Evolutionary conservation across 108 stramenopile genomes (phyloP), one percentile per base, ranked within the genome.

Genomic region (Nitzschia inconspicua): DNA sequence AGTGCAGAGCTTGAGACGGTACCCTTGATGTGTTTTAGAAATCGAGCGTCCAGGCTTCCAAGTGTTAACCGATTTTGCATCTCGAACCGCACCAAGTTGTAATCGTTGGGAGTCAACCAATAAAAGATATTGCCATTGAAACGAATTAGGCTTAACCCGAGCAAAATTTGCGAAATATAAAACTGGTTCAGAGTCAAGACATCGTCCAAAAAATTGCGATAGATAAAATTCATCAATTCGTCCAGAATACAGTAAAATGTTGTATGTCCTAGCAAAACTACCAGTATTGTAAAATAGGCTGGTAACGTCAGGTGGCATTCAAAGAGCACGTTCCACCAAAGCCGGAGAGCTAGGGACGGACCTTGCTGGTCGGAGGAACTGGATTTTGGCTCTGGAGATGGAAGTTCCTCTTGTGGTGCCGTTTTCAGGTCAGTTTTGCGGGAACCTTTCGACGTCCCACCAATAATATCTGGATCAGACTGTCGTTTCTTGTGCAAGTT

Each of bases 51-150:
- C 11, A 54, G 37, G 2, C 4, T 54, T 18, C 35, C 35, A 20
- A 34, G 53, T 36, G 0, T 54, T n/a, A 54, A 23, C 13, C 53
- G 53, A 54, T 54, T 54, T 3, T 35, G 18, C 53, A 54, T 19
- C 37, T 54, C 53, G 35, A 54, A 36, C 11, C 28, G 19, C 4
- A 54, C 9, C 53, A 34, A 36, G 37, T 5, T 54, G 24, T 54
- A 39, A 2, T 9, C 48, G n/a, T 18, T 37, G 4, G 6, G 20
- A 5, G 32, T 54, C 2, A 32, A 23, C 16, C 35, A 19, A 18
- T 54, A 54, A 23, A 54, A 34, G 31, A n/a, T 13, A 54, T 3
- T 13, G 2, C 53, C 53, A 22, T 54, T 54, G 53, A 54, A 23
- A 18, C 53, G 53, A 23, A 36, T 9, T 25, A 54, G 53, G 4